These are phyloP conservation scores for Didymella sp. DNA, from an alignment of 2,329 filamentous ascomycete species.

Conservation along the genomic window DNA sequence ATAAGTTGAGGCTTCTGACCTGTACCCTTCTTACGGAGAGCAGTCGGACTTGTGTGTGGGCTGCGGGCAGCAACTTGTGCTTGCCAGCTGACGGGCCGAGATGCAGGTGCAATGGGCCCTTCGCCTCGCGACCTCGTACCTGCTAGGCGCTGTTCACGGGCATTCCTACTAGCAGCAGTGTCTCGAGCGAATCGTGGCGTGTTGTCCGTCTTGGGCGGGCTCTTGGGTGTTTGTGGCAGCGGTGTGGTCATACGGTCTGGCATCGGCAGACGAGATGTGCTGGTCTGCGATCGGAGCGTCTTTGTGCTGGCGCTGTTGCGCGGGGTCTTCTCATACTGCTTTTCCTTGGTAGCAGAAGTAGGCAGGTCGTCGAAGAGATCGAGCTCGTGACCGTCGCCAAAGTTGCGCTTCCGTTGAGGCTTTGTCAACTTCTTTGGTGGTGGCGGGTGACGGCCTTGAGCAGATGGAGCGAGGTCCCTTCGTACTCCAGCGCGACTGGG, in stretches of 20 bases:
- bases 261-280: conserved; percentile 51
- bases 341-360: conserved; percentile 82
- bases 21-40: conserved; percentile 56
- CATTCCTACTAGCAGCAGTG: conserved; percentile 70
- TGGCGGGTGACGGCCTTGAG: conserved; percentile 59
- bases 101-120: conserved; percentile 56
- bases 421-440: conserved; percentile 58
- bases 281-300: conserved; percentile 61
- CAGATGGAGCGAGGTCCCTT: conserved; percentile 57
- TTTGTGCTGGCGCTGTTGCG: conserved; percentile 72
- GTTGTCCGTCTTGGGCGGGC: conserved; percentile 58
- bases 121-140: conserved; percentile 53
- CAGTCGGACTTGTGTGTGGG: conserved; percentile 58
- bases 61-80: conserved; percentile 60
- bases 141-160: conserved; percentile 66
- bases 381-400: conserved; percentile 90
- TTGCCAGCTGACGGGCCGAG: conserved; percentile 66
- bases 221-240: conserved; percentile 62
- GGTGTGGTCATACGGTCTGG: conserved; percentile 57
- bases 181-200: conserved; percentile 71
- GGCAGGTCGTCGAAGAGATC: conserved; percentile 95
- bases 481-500: conserved; percentile 55
- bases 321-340: conserved; percentile 81
- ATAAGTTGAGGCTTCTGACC: conserved; percentile 86
- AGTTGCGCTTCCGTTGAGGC: conserved; percentile 54